Conservation (phyloP, 208 protist genomes). For the Trypanosoma rangeli region DNA sequence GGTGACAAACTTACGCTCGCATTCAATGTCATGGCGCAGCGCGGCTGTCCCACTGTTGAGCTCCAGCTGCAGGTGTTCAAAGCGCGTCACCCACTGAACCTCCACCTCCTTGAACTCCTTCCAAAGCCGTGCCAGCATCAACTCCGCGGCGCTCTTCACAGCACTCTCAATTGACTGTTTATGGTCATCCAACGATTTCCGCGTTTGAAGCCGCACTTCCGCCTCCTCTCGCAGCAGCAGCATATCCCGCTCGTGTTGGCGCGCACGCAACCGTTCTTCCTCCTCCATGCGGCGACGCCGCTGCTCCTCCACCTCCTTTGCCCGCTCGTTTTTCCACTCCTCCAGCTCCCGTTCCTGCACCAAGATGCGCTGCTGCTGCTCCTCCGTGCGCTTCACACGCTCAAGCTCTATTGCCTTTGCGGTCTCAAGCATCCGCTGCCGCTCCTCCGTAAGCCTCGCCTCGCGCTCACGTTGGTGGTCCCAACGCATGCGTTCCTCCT, state of each 20-base stretch:
- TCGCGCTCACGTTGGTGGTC: conserved; percentile 40
- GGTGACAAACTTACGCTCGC: conserved; percentile 43
- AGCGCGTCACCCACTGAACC: conserved; percentile 40
- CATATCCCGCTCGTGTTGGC: conserved; percentile 72
- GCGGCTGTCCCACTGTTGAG: conserved; percentile 49
- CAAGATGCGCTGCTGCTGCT: conserved; percentile 67
- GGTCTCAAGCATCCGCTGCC: conserved; percentile 45
- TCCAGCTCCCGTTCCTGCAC: conserved; percentile 78
- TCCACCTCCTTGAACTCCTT: conserved; percentile 44
- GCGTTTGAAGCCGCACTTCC: conserved; percentile 31
- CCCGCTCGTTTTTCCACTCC: conserved; percentile 77
- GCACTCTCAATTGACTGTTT: conserved; percentile 39
- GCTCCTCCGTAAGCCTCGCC: conserved; percentile 55
- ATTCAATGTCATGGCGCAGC: conserved; percentile 54
- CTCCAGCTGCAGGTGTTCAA: conserved; percentile 44
- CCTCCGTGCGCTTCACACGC: conserved; percentile 53
- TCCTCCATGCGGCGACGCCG: conserved; percentile 51
- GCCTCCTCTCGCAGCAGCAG: conserved; percentile 66
- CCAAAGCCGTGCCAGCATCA: conserved; percentile 36
- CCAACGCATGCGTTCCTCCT: conserved; percentile 44
- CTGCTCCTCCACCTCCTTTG: conserved; percentile 48
- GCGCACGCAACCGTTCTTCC: conserved; percentile 70
- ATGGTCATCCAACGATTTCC: conserved; percentile 36
- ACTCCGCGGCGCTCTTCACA: conserved; percentile 33
- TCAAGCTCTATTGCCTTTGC: conserved; percentile 61